Percentiles rank a stretch among this genome's conserved stretches.
Conservation (phyloP, 2,329 filamentous ascomycete species). For the Teratosphaeria zuluensis region DNA sequence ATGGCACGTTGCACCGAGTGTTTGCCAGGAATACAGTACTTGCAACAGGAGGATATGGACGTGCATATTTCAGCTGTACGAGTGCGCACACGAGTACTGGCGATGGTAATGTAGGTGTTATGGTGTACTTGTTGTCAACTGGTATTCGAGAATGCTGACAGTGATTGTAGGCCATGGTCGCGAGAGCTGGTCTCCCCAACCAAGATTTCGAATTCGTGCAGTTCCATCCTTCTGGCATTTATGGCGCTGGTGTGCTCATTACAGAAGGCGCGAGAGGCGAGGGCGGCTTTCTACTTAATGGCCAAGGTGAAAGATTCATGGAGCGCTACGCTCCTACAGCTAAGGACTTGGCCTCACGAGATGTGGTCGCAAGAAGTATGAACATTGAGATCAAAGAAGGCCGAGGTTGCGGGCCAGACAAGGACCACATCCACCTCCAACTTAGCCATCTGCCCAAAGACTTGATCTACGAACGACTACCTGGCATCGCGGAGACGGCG, state of each 20-base stretch:
- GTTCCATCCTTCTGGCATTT: slow-evolving; percentile 43
- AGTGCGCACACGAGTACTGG: slow-evolving; percentile 42
- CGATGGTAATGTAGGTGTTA: slow-evolving; percentile 32
- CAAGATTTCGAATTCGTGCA: slow-evolving; percentile 45
- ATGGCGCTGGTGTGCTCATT: slow-evolving; percentile 41
- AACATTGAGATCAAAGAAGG: slow-evolving; percentile 41
- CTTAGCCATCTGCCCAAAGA: slow-evolving; percentile 39
- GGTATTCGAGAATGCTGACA: neutral
- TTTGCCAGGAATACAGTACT: slow-evolving; percentile 41
- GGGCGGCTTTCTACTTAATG: slow-evolving; percentile 42
- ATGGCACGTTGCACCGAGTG: slow-evolving; percentile 39
- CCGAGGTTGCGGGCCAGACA: slow-evolving; percentile 35
- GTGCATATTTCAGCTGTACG: slow-evolving; percentile 42
- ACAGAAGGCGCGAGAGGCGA: slow-evolving; percentile 43
- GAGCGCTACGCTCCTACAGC: slow-evolving; percentile 43
- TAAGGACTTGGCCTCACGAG: slow-evolving; percentile 40
- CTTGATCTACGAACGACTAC: slow-evolving; percentile 38
- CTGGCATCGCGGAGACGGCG: slow-evolving; percentile 43
- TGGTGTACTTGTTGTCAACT: neutral
- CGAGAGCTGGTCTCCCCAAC: slow-evolving; percentile 39
- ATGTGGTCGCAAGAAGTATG: slow-evolving; percentile 40
- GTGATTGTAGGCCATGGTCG: slow-evolving; percentile 34
- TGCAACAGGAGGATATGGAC: slow-evolving; percentile 42
- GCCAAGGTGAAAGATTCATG: slow-evolving; percentile 42
- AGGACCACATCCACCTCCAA: slow-evolving; percentile 41